Evolutionary conservation across 352 stramenopile genomes (phyloP).

Genomic region (Globisporangium barbulae): DNA sequence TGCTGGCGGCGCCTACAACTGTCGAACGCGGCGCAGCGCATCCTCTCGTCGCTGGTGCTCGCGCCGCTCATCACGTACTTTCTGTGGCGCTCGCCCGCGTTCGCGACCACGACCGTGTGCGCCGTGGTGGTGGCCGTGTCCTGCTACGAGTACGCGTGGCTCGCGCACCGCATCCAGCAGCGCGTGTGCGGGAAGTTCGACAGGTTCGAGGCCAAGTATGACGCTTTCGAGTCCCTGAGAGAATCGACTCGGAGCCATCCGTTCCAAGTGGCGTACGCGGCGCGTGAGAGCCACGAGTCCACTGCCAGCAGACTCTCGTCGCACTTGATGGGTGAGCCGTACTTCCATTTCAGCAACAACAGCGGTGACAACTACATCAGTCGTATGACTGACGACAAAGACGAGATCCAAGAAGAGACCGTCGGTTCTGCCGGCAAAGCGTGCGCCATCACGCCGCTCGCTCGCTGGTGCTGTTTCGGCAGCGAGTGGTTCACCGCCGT

Average conservation of each 20-base stretch:
- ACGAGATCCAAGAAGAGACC: slow-evolving; percentile 6
- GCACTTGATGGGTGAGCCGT: neutral
- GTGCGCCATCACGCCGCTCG: slow-evolving; percentile 6
- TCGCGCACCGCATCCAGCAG: slow-evolving; percentile 61
- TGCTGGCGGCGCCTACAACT: slow-evolving; percentile 12
- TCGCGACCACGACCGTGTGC: slow-evolving; percentile 62
- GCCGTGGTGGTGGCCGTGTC: slow-evolving; percentile 56
- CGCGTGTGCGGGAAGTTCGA: slow-evolving; percentile 27
- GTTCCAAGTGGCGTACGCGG: slow-evolving; percentile 13
- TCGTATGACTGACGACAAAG: neutral
- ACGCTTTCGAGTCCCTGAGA: neutral
- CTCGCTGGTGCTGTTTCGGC: slow-evolving; percentile 3
- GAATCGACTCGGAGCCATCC: slow-evolving; percentile 19
- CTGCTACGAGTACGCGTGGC: slow-evolving; percentile 71
- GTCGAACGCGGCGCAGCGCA: slow-evolving; percentile 60
- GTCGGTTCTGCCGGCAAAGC: neutral
- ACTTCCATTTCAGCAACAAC: neutral
- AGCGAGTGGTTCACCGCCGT: slow-evolving; percentile 3
- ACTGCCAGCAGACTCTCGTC: slow-evolving; percentile 5
- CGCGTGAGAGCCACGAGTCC: neutral
- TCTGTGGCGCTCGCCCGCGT: slow-evolving; percentile 59
- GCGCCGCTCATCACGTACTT: slow-evolving; percentile 63
- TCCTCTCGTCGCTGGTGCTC: slow-evolving; percentile 51
- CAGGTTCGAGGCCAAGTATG: slow-evolving; percentile 2
- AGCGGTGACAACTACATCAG: neutral